Evolutionary conservation across 306 rosid species (phyloP).

Genomic region (Lablab purpureus): DNA sequence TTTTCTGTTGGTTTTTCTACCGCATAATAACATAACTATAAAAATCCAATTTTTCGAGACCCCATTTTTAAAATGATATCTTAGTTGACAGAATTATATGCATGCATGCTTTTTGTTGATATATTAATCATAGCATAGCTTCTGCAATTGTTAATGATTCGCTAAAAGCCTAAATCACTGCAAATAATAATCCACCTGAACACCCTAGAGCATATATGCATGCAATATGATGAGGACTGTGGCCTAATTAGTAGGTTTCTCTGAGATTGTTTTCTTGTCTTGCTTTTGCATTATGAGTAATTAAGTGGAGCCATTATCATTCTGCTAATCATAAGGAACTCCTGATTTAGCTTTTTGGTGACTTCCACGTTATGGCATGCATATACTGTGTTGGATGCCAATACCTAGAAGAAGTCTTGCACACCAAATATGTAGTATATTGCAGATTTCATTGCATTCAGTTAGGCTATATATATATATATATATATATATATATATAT

Average conservation of each 20-base stretch:
- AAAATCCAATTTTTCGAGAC: slow-evolving; percentile 3
- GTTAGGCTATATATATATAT: too few relatives aligned
- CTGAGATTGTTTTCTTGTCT: slow-evolving; percentile 41
- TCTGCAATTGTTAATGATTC: slow-evolving; percentile 37
- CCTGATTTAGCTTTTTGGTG: slow-evolving; percentile 36
- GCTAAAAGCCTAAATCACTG: slow-evolving; percentile 28
- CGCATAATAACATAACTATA: not conserved
- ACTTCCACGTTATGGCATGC: slow-evolving; percentile 44
- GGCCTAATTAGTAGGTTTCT: slow-evolving; percentile 36
- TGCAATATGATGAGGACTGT: slow-evolving; percentile 34
- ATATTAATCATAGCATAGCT: slow-evolving; percentile 15
- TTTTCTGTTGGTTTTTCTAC: not conserved
- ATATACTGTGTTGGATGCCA: slow-evolving; percentile 39
- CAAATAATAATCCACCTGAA: slow-evolving; percentile 46
- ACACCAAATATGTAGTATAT: not conserved
- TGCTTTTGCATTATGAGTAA: slow-evolving; percentile 28
- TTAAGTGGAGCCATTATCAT: slow-evolving; percentile 45
- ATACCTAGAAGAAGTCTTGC: too few relatives aligned
- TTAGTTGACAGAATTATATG: not conserved
- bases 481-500: too few relatives aligned
- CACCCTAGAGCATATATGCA: slow-evolving; percentile 27
- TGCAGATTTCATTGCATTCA: not conserved
- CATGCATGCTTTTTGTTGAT: slow-evolving; percentile 38
- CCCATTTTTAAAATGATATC: slow-evolving; percentile 11
- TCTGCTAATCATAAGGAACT: slow-evolving; percentile 41